Evolutionary conservation across 495 filamentous ascomycete genomes (phyloP), one percentile per base, ranked within the genome.

Genomic region (Lasiosphaeris hirsuta): DNA sequence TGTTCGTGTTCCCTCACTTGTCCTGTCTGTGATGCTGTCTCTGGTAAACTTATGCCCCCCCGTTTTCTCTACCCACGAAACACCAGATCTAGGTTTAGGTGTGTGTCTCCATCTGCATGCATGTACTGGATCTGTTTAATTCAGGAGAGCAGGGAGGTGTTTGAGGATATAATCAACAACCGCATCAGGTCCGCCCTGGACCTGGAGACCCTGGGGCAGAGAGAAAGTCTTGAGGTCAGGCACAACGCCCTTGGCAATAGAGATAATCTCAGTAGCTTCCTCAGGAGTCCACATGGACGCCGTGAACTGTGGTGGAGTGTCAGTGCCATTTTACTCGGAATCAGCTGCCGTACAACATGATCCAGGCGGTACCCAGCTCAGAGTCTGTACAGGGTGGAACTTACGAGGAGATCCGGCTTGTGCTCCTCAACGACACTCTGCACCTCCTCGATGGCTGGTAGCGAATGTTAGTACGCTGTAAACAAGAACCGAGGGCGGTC

Each of bases 241-340:
- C 6, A 66, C 57, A 7, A 70, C 43, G 62, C 17, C 83, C 43
- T 75, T 73, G 33, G 84, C 83, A 50, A 81, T 84, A 2, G 72
- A 61, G 30, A 84, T 75, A 44, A 86, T 84, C 57, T 79, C 59
- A 35, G 71, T 55, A 15, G 82, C 78, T 65, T 88, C 69, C 53
- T 84, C 80, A 14, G 75, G 72, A 9, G 83, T 78, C 85, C 84
- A 88, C 84, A 87, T 87, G 35, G 85, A 87, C 13, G 85, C 85
- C 48, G 78, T 82, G 74, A 86, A 86, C 81, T 84, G 57, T n/a
- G 56, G 10, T 62, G 59, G 44, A 61, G 36, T 18, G 13, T 41
- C 39, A 53, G 23, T 30, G 23, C 5, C 23, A 2, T 30, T 30
- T 30, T 30, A 30, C 23, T 30, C 23, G 23, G 5, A 30, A 2